Evolutionary conservation across 257 asterid genomes (phyloP).

Genomic region (Mitragyna speciosa): DNA sequence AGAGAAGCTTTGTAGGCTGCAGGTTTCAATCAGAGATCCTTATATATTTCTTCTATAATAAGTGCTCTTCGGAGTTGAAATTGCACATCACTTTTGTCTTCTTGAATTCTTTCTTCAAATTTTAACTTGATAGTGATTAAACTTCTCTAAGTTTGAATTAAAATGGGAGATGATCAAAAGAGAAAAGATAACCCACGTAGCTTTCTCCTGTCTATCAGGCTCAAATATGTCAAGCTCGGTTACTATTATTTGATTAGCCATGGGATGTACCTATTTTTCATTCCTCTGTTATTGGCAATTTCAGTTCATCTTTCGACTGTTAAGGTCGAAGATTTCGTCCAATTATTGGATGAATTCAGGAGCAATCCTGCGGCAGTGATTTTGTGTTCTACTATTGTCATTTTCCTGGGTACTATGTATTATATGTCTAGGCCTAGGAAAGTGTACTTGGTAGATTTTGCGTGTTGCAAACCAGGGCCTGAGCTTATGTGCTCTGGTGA

Average conservation of each 20-base stretch:
- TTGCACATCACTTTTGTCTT: too few species aligned
- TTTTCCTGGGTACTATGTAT: slow-evolving; percentile 24
- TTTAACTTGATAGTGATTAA: too few species aligned
- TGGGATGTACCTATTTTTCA: slow-evolving; percentile 23
- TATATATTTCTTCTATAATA: too few species aligned
- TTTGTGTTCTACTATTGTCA: slow-evolving; percentile 11
- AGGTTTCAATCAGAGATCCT: too few species aligned
- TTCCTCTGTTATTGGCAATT: slow-evolving; percentile 13
- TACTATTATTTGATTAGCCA: slow-evolving; percentile 27
- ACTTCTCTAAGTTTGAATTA: slow-evolving; percentile 8
- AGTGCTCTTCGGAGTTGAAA: too few species aligned
- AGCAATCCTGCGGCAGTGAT: slow-evolving; percentile 18
- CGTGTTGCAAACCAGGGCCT: slow-evolving; percentile 35
- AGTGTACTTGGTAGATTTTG: slow-evolving; percentile 39
- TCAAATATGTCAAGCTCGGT: slow-evolving; percentile 43
- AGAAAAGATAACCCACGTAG: slow-evolving; percentile 21
- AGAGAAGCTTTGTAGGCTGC: too few species aligned
- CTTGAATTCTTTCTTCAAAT: too few species aligned
- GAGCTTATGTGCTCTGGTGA: slow-evolving; percentile 26
- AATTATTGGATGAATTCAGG: slow-evolving; percentile 23
- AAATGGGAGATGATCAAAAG: background rate
- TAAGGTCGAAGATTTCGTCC: slow-evolving; percentile 16
- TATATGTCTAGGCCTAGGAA: slow-evolving; percentile 32
- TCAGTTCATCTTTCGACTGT: slow-evolving; percentile 26
- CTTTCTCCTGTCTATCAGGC: slow-evolving; percentile 32